These are phyloP conservation scores for Collybia mongolica DNA, from an alignment of 768 basidiomycete species.

Conservation along the genomic window DNA sequence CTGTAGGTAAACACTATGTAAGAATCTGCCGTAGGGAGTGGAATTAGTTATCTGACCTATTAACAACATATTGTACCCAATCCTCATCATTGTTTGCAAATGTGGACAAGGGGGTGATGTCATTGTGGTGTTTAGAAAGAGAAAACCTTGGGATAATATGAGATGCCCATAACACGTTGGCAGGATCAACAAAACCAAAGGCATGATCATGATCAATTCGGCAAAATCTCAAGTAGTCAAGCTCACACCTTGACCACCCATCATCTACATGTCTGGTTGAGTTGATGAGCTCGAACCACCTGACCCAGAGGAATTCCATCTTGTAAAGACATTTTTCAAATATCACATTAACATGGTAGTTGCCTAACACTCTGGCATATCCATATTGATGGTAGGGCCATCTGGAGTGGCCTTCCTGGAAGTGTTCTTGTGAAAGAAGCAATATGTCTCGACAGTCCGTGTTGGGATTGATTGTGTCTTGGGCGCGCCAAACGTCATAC, in stretches of 20 bases:
- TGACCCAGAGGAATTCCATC: slow-evolving; percentile 24
- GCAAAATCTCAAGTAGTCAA: slow-evolving; percentile 20
- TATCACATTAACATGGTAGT: slow-evolving; percentile 16
- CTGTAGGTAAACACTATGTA: slow-evolving; percentile 6
- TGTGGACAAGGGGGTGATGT: not conserved
- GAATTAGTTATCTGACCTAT: not conserved
- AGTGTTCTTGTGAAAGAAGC: slow-evolving; percentile 18
- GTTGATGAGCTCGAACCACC: slow-evolving; percentile 14
- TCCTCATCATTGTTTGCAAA: not conserved
- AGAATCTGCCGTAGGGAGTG: not conserved
- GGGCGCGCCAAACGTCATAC: slow-evolving; percentile 37
- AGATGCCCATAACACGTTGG: slow-evolving; percentile 21
- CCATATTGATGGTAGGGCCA: slow-evolving; percentile 23
- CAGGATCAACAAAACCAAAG: slow-evolving; percentile 37
- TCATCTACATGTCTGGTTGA: no score
- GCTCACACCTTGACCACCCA: no score
- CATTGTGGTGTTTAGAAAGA: not conserved
- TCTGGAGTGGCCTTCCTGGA: no score
- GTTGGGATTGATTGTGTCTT: slow-evolving; percentile 39
- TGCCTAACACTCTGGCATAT: slow-evolving; percentile 30
- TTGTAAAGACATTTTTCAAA: not conserved
- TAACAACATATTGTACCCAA: not conserved
- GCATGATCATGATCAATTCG: slow-evolving; percentile 13
- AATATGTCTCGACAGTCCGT: slow-evolving; percentile 34
- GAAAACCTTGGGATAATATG: slow-evolving; percentile 34